Conservation (phyloP, 2,329 filamentous ascomycete genomes). For the Aspergillus flavus region DNA sequence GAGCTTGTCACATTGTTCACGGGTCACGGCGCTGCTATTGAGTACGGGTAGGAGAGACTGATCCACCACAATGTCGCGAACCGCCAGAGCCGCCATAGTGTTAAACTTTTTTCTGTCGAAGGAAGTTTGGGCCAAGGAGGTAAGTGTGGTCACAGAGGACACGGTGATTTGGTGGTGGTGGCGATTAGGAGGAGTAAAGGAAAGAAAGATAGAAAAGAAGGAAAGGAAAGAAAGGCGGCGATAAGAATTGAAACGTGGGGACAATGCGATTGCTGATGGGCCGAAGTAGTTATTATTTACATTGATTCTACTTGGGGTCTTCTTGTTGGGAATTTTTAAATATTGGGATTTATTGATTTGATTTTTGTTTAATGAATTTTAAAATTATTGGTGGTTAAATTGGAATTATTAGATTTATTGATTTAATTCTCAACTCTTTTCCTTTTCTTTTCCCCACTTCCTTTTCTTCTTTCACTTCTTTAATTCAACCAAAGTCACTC, state of each 20-base stretch:
- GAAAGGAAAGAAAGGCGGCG: neutral
- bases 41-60: constrained; percentile 68
- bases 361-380: too few species aligned
- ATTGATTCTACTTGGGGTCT: too few species aligned
- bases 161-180: neutral
- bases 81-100: constrained; percentile 49
- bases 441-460: constrained; percentile 9
- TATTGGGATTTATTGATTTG: too few species aligned
- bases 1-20: constrained; percentile 67
- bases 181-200: constrained; percentile 10
- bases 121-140: neutral
- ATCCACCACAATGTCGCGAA: constrained; percentile 64
- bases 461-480: constrained; percentile 3
- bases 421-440: neutral
- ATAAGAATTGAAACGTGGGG: constrained; percentile 18
- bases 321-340: too few species aligned
- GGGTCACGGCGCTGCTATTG: constrained; percentile 71
- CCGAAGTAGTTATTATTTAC: neutral
- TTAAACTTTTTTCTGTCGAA: neutral
- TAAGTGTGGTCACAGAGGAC: neutral
- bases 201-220: neutral
- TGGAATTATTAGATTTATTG: neutral
- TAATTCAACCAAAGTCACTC: neutral
- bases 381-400: too few species aligned
- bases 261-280: constrained; percentile 19